phyloP scores from a whole-genome alignment of 495 filamentous ascomycete genomes.

The Xylaria venustula region DNA sequence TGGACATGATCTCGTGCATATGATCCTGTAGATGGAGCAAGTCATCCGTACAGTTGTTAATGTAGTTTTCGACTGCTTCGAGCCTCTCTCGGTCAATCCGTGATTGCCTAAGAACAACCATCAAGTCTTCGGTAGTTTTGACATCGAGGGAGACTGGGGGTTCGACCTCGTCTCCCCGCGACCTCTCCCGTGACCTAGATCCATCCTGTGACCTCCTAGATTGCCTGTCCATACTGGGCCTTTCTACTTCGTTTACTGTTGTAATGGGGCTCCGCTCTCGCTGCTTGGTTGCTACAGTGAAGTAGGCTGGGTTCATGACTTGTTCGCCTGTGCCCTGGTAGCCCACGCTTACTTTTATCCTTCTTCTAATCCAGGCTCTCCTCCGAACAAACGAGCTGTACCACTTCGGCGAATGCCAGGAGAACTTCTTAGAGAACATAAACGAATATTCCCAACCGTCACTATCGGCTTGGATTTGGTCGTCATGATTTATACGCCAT shows the following conservation, averaged over 20 bases:
- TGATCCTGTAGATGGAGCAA: slow-evolving; percentile 70
- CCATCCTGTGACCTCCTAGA: slow-evolving; percentile 29
- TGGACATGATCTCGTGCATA: slow-evolving; percentile 81
- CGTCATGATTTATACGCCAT: slow-evolving; percentile 91
- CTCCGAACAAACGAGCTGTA: slow-evolving; percentile 89
- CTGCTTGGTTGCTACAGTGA: slow-evolving; percentile 57
- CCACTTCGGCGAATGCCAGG: slow-evolving; percentile 92
- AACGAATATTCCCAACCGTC: slow-evolving; percentile 97
- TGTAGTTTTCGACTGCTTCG: slow-evolving; percentile 73
- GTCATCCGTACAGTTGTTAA: slow-evolving; percentile 77
- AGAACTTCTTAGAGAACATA: slow-evolving; percentile 70
- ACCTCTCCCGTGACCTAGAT: slow-evolving; percentile 36
- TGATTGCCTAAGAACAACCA: slow-evolving; percentile 56
- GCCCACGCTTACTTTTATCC: slow-evolving; percentile 60
- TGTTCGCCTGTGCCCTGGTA: slow-evolving; percentile 48
- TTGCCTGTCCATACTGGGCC: slow-evolving; percentile 8
- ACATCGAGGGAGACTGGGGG: slow-evolving; percentile 19
- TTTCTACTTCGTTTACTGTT: background rate
- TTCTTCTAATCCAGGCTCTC: slow-evolving; percentile 81
- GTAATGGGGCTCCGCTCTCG: background rate
- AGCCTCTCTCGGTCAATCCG: slow-evolving; percentile 90
- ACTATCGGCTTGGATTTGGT: slow-evolving; percentile 70
- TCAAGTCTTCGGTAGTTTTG: slow-evolving; percentile 30
- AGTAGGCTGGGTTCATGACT: slow-evolving; percentile 79
- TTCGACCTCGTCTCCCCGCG: slow-evolving; percentile 28